Conservation (phyloP, 1,284 basidiomycete genomes). For the Leccinum ponderosum region DNA sequence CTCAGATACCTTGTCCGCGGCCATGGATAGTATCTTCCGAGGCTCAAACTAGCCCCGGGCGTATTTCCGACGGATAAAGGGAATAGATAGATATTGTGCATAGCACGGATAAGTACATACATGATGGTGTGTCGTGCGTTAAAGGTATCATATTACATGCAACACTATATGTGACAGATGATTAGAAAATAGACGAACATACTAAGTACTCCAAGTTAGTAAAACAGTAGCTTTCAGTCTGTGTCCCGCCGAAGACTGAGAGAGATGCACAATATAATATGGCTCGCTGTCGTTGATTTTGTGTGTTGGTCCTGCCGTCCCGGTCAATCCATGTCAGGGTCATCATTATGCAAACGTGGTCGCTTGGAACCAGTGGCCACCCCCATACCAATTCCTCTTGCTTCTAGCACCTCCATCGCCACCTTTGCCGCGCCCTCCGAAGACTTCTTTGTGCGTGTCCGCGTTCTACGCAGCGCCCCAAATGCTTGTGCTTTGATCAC, state of each 20-base stretch:
- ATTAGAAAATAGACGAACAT: constrained; percentile 34
- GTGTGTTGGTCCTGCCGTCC: constrained; percentile 18
- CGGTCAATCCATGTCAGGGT: constrained; percentile 44
- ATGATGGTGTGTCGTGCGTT: constrained; percentile 20
- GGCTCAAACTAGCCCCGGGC: constrained; percentile 6
- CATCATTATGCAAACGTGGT: constrained; percentile 57
- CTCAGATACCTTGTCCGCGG: constrained; percentile 28
- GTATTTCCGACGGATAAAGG: constrained; percentile 16
- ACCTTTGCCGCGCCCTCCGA: constrained; percentile 73
- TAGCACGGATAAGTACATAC: constrained; percentile 6
- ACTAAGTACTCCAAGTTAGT: constrained; percentile 34
- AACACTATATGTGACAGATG: constrained; percentile 38
- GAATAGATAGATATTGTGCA: constrained; percentile 2
- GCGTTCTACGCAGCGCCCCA: constrained; percentile 75
- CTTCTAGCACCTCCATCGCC: constrained; percentile 74
- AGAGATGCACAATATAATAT: constrained; percentile 34
- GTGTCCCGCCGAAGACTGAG: constrained; percentile 23
- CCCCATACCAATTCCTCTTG: constrained; percentile 69
- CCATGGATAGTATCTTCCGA: constrained; percentile 9
- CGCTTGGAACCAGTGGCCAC: constrained; percentile 53
- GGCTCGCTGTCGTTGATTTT: constrained; percentile 17
- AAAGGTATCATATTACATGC: constrained; percentile 41
- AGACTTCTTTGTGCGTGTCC: constrained; percentile 67
- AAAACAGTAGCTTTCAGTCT: constrained; percentile 30
- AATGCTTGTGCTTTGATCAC: constrained; percentile 87